Evolutionary conservation across 2,329 filamentous ascomycete genomes (phyloP), one percentile per base, ranked within the genome.

Genomic region (Paramyrothecium roridum): DNA sequence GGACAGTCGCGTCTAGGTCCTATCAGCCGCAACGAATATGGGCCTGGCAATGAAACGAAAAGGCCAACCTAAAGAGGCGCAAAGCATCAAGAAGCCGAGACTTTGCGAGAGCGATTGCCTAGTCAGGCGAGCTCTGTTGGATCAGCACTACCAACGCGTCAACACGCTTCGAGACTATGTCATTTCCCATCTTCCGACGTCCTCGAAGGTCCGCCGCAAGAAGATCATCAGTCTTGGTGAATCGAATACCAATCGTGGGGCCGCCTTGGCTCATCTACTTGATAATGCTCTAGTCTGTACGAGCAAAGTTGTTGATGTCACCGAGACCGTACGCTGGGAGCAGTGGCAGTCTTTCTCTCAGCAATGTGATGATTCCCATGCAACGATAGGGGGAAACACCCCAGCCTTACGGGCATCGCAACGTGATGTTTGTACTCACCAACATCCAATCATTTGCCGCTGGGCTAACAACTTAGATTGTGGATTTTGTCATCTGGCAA

Each of bases 401-500:
- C 59, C 71, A 23, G 72, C 72, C 8, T 76, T 74, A 3, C 63
- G 73, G 6, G 85, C 77, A 64, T 84, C 78, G 3, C 87, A 91
- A 65, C 77, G 80, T 22, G 87, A 91, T 78, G 88, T 89, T 52
- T 52, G 63, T 55, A 20, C 40, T 34, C 19, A 48, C 33, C 21
- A 45, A 45, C n/a, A 52, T 54, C 51, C 20, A 52, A 50, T 21
- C 13, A 3, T 34, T 21, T 12, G 17, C 40, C 16, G n/a, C n/a
- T n/a, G 37, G 47, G 59, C 64, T 56, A 63, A 63, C 17, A 11
- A 51, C n/a, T 52, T 62, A 92, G 88, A 82, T 93, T 62, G 79
- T 93, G 47, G 88, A 93, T 65, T 91, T 90, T 69, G 82, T 83
- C 26, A 84, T 97, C 46, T 92, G 88, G 84, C 79, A 83, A 11